Evolutionary conservation across 495 filamentous ascomycete genomes (phyloP).

Genomic region (Neurospora intermedia): DNA sequence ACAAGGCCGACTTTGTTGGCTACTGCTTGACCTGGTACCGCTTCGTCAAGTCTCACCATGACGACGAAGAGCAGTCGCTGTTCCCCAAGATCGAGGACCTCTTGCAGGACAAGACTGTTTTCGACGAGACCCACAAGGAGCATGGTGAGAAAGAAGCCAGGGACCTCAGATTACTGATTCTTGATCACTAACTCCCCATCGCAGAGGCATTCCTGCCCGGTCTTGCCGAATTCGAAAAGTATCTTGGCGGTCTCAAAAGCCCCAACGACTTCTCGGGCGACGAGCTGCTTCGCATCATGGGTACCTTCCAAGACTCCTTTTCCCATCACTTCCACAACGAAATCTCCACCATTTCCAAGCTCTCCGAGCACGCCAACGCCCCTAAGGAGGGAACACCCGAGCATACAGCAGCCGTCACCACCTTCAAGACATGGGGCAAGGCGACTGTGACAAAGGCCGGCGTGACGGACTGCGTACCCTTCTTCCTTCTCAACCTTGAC

Average conservation of each 20-base stretch:
- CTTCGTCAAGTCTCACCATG: slow-evolving; percentile 44
- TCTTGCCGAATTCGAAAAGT: slow-evolving; percentile 36
- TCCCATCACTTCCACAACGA: slow-evolving; percentile 43
- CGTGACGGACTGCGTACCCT: slow-evolving; percentile 39
- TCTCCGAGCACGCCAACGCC: slow-evolving; percentile 36
- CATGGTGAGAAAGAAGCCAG: slow-evolving; percentile 26
- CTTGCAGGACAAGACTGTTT: slow-evolving; percentile 33
- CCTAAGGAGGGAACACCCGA: slow-evolving; percentile 30
- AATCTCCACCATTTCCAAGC: slow-evolving; percentile 38
- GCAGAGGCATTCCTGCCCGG: slow-evolving; percentile 40
- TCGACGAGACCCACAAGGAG: slow-evolving; percentile 38
- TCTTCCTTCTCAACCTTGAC: slow-evolving; percentile 49
- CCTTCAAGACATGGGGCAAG: slow-evolving; percentile 39
- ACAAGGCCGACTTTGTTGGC: slow-evolving; percentile 39
- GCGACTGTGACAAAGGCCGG: slow-evolving; percentile 40
- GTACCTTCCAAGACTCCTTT: slow-evolving; percentile 35
- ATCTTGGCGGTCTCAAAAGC: slow-evolving; percentile 28
- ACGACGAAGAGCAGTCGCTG: slow-evolving; percentile 40
- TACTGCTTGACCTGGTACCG: slow-evolving; percentile 40
- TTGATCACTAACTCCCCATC: background rate
- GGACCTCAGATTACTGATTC: background rate
- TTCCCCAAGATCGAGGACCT: slow-evolving; percentile 43
- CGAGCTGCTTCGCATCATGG: slow-evolving; percentile 38
- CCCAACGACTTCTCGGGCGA: slow-evolving; percentile 30
- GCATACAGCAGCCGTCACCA: slow-evolving; percentile 13